Evolutionary conservation across 805 yeast genomes (phyloP), one percentile per base, ranked within the genome.

Genomic region (Candida xyloterini): DNA sequence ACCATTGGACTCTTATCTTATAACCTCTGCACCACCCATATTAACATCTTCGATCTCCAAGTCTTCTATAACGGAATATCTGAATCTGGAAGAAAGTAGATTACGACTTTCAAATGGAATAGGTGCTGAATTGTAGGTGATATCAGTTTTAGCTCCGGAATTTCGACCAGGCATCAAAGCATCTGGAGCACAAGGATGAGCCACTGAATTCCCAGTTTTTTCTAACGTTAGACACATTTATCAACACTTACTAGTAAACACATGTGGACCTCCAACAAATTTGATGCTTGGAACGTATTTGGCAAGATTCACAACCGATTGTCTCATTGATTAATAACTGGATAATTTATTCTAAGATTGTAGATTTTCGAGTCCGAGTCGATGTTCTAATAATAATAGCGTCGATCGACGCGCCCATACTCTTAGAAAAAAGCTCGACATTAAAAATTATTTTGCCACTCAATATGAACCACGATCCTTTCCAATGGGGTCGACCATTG

Each of bases 401-500:
- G 46, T 8, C 48, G 40, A 35, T 44, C 48, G 51, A 44, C 51
- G 40, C 46, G 27, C 24, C 35, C 33, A 30, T 18, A 18, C 20
- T 18, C 4, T 6, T 18, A 18, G 21, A 38, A 24, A 32, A 28
- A 31, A 39, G 22, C 16, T 27, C 33, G 36, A 14, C 33, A 26
- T 9, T 6, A 18, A 18, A 15, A 25, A 15, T 23, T 27, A 28
- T 28, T 39, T 39, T 39, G 42, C 42, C 42, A 39, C 42, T 39
- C 38, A 39, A 39, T 27, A 93, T 91, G 99, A 85, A 91, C 57
- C 98, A 93, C 87, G 86, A 84, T 72, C 98, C 96, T 48, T 80
- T 73, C 55, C 73, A 74, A 53, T 91, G 99, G 99, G 99, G 98
- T 15, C 85, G 97, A 67, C 98, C 98, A 43, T 72, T 83, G 27